Evolutionary conservation across 2,329 filamentous ascomycete genomes (phyloP).

Genomic region (Dothistroma pini): DNA sequence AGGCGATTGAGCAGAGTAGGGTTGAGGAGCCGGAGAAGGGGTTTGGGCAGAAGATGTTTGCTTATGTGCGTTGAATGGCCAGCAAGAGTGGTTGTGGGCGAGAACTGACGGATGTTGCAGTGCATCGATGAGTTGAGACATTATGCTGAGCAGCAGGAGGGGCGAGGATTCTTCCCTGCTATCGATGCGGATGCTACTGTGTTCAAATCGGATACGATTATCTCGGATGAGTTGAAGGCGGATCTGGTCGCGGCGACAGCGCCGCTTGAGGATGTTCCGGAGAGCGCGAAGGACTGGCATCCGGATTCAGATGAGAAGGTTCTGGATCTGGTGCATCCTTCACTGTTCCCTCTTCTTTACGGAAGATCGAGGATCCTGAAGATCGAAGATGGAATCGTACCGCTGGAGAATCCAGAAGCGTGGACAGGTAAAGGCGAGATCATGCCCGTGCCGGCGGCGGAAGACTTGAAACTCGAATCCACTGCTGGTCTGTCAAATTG

Average conservation of each 20-base stretch:
- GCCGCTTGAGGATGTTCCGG: slow-evolving; percentile 47
- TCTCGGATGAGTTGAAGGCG: slow-evolving; percentile 39
- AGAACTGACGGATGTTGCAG: background rate
- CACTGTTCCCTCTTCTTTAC: slow-evolving; percentile 59
- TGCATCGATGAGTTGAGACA: slow-evolving; percentile 38
- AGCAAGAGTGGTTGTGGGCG: background rate
- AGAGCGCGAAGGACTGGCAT: slow-evolving; percentile 52
- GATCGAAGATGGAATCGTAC: slow-evolving; percentile 25
- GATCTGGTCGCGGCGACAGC: slow-evolving; percentile 45
- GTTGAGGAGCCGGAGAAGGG: slow-evolving; percentile 11
- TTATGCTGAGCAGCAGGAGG: slow-evolving; percentile 48
- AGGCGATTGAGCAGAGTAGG: slow-evolving; percentile 14
- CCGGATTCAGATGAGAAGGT: slow-evolving; percentile 56
- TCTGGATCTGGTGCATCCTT: slow-evolving; percentile 62
- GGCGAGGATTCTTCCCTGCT: slow-evolving; percentile 42
- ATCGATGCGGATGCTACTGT: slow-evolving; percentile 47
- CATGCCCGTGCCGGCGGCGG: slow-evolving; percentile 13
- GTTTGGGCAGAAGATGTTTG: slow-evolving; percentile 25
- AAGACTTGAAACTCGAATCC: slow-evolving; percentile 7
- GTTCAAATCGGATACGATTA: slow-evolving; percentile 52
- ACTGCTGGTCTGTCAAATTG: slow-evolving; percentile 4
- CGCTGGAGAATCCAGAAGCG: slow-evolving; percentile 31
- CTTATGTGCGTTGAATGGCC: slow-evolving; percentile 16
- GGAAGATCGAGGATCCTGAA: slow-evolving; percentile 45
- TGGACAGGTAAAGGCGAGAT: slow-evolving; percentile 34